Evolutionary conservation across 805 yeast species (phyloP).

Genomic region (Kazachstania africana): DNA sequence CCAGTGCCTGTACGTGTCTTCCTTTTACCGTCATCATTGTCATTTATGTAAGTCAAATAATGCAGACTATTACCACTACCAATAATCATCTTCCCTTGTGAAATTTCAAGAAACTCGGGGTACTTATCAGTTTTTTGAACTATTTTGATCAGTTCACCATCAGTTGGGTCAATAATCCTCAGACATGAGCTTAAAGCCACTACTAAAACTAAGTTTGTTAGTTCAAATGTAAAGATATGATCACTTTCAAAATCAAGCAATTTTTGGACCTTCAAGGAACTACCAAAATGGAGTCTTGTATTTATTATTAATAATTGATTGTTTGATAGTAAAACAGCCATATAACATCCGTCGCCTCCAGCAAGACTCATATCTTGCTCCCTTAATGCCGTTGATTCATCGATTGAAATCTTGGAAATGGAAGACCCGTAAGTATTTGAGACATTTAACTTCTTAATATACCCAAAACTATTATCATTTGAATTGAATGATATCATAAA

Average conservation of each 20-base stretch:
- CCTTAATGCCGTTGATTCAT: slow-evolving; percentile 18
- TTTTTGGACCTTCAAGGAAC: slow-evolving; percentile 10
- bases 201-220: slow-evolving; percentile 21
- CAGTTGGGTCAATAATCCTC: slow-evolving; percentile 21
- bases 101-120: slow-evolving; percentile 22
- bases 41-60: slow-evolving; percentile 18
- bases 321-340: slow-evolving; percentile 16
- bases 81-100: slow-evolving; percentile 22
- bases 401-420: slow-evolving; percentile 17
- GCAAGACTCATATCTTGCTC: slow-evolving; percentile 17
- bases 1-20: neutral
- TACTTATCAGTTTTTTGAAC: slow-evolving; percentile 22
- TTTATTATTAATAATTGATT: slow-evolving; percentile 17
- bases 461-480: slow-evolving; percentile 14
- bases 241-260: slow-evolving; percentile 14
- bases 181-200: slow-evolving; percentile 21
- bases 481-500: slow-evolving; percentile 18
- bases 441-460: slow-evolving; percentile 5
- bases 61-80: slow-evolving; percentile 23
- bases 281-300: slow-evolving; percentile 14
- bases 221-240: slow-evolving; percentile 17
- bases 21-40: slow-evolving; percentile 7
- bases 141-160: slow-evolving; percentile 21
- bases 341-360: slow-evolving; percentile 26
- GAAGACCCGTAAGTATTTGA: slow-evolving; percentile 2